Evolutionary conservation across 2,329 filamentous ascomycete species (phyloP), one percentile per base, ranked within the genome.

Genomic region (Trichoderma guizhouense): DNA sequence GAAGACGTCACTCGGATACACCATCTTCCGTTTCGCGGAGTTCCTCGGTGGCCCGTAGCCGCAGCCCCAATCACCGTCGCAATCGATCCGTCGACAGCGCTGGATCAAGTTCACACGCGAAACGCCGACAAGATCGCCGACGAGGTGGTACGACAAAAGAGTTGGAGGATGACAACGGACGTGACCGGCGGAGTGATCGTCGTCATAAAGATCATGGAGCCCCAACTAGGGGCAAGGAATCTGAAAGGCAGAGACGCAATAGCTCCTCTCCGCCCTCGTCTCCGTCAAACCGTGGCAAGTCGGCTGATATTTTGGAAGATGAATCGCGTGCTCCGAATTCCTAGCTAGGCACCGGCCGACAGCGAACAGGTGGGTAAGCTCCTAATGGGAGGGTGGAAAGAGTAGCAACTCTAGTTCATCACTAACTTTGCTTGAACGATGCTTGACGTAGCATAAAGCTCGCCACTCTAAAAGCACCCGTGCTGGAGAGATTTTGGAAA

Each of bases 261-360:
- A 83, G 82, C 74, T 88, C 87, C 74, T 86, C 86, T 74, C 83
- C 83, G 78, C 86, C 86, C 78, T 85, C 84, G 79, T 81, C 82
- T 78, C 83, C 84, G 80, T 83, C 82, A 79, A 79, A 79, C 78
- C 84, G 82, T 82, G 80, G 84, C 80, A 87, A 82, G 81, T 85
- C 84, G 79, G 86, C 85, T 89, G 88, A 90, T 88, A 81, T 81
- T 86, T 84, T 74, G 74, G 77, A 81, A 80, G 79, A 79, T 77
- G 76, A 77, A 73, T 62, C 75, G 70, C 73, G 72, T 74, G 75
- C 73, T 30, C 71, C 75, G 53, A 69, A 57, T 24, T 66, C 47
- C 18, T 78, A 76, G 39, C 51, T 74, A 53, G 72, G 74, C 63
- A 36, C 66, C 28, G 72, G 73, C 60, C 72, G 73, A 73, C 71